phyloP scores from a whole-genome alignment of 2,329 filamentous ascomycete species.

The Trichoderma endophyticum region DNA sequence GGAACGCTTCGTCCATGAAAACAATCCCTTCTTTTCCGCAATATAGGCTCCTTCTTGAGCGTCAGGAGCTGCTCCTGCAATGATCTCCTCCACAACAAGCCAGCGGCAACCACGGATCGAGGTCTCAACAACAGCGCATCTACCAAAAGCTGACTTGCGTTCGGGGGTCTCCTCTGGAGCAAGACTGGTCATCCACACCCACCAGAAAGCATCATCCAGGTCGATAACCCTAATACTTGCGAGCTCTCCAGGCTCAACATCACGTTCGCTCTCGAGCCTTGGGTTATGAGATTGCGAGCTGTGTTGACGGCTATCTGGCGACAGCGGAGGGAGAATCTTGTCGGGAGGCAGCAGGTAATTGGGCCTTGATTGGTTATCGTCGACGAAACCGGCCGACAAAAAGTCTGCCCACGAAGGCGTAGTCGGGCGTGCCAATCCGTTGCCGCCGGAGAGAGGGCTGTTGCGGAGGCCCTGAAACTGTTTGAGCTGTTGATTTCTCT shows the following conservation, averaged over 20 bases:
- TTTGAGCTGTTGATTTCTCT: slow-evolving; percentile 32
- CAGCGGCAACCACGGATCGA: slow-evolving; percentile 76
- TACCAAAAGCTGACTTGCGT: slow-evolving; percentile 88
- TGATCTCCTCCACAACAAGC: slow-evolving; percentile 94
- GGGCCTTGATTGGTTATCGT: slow-evolving; percentile 62
- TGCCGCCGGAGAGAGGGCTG: slow-evolving; percentile 62
- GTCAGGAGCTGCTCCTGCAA: slow-evolving; percentile 86
- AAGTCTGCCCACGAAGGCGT: slow-evolving; percentile 99
- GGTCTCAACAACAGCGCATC: slow-evolving; percentile 90
- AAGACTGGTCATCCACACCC: slow-evolving; percentile 98
- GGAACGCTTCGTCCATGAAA: slow-evolving; percentile 76
- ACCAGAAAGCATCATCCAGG: slow-evolving; percentile 96
- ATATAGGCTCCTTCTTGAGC: slow-evolving; percentile 84
- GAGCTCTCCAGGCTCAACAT: slow-evolving; percentile 85
- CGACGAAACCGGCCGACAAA: slow-evolving; percentile 85
- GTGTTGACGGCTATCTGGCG: slow-evolving; percentile 63
- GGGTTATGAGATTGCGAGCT: slow-evolving; percentile 84
- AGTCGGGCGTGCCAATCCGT: slow-evolving; percentile 73
- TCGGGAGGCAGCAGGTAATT: slow-evolving; percentile 84
- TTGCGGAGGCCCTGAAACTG: slow-evolving; percentile 53
- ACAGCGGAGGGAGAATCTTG: slow-evolving; percentile 81
- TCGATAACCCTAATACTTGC: slow-evolving; percentile 85
- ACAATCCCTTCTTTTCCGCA: slow-evolving; percentile 91
- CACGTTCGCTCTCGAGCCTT: slow-evolving; percentile 62
- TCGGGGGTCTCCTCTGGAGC: slow-evolving; percentile 82